Percentiles rank a stretch among this genome's conserved stretches.
Evolutionary conservation across 2,329 filamentous ascomycete species (phyloP).

Genomic region (Exophiala spinifera): DNA sequence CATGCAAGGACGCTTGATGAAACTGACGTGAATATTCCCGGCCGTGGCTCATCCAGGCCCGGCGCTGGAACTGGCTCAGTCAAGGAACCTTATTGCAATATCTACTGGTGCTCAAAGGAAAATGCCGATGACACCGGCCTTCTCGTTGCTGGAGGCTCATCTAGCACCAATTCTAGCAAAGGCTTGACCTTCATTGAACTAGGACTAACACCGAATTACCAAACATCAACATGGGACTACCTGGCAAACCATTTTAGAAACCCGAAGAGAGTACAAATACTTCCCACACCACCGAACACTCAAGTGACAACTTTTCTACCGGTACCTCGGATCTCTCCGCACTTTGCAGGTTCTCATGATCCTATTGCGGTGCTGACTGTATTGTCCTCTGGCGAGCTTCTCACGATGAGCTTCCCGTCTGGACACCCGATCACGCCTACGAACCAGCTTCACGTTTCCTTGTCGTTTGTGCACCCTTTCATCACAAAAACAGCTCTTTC

Average conservation of each 20-base stretch:
- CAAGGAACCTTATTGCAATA: conserved; percentile 71
- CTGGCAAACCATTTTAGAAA: conserved; percentile 74
- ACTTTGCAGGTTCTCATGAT: conserved; percentile 84
- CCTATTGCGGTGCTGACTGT: conserved; percentile 80
- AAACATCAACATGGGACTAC: conserved; percentile 84
- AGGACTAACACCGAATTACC: conserved; percentile 82
- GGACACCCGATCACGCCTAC: conserved; percentile 88
- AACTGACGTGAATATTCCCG: conserved; percentile 68
- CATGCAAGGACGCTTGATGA: conserved; percentile 78
- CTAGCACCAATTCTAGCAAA: conserved; percentile 64
- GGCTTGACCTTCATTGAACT: conserved; percentile 87
- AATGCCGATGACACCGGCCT: conserved; percentile 92
- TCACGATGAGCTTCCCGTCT: conserved; percentile 87
- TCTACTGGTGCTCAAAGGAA: conserved; percentile 90
- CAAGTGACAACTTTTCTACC: conserved; percentile 77
- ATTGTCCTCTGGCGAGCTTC: conserved; percentile 79
- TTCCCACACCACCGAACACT: conserved; percentile 74
- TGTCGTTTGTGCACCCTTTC: conserved; percentile 88
- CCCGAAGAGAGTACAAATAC: conserved; percentile 66
- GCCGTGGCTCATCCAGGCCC: conserved; percentile 42
- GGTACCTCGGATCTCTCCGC: conserved; percentile 76
- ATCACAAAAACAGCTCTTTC: conserved; percentile 70
- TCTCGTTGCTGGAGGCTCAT: conserved; percentile 77
- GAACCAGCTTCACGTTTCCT: conserved; percentile 83
- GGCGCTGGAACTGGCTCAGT: conserved; percentile 50